phyloP scores from a whole-genome alignment of 176 grass and related monocot species.

The Oryza longistaminata region DNA sequence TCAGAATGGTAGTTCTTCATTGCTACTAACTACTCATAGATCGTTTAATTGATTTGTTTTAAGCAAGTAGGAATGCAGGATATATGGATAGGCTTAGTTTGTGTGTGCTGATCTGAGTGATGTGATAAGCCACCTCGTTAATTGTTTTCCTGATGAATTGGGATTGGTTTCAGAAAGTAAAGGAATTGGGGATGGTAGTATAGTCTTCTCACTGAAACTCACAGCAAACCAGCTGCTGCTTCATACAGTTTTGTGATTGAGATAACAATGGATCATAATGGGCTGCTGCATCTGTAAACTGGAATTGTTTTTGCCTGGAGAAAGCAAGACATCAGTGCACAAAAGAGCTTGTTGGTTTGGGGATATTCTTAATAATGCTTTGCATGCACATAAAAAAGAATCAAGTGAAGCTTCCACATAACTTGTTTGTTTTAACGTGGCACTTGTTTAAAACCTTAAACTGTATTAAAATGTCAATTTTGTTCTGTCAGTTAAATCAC shows the following conservation, averaged over 20 bases:
- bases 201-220: neutral
- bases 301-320: neutral
- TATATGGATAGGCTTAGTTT: neutral
- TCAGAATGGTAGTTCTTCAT: neutral
- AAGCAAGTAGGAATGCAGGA: neutral
- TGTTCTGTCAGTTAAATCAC: neutral
- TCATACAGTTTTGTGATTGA: neutral
- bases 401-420: neutral
- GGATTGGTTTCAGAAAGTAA: neutral
- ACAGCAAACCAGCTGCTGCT: neutral
- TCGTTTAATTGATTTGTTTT: neutral
- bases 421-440: too few species aligned
- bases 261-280: too few species aligned
- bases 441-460: neutral
- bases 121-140: neutral
- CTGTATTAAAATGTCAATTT: neutral
- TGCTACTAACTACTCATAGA: neutral
- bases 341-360: neutral
- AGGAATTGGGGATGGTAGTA: neutral
- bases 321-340: neutral
- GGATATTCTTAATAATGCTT: neutral
- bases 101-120: slow-evolving; percentile 9
- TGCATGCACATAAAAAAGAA: neutral
- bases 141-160: neutral
- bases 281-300: neutral